These are phyloP conservation scores for Irpex lacteus DNA, from an alignment of 1,284 basidiomycete genomes.

Conservation along the genomic window DNA sequence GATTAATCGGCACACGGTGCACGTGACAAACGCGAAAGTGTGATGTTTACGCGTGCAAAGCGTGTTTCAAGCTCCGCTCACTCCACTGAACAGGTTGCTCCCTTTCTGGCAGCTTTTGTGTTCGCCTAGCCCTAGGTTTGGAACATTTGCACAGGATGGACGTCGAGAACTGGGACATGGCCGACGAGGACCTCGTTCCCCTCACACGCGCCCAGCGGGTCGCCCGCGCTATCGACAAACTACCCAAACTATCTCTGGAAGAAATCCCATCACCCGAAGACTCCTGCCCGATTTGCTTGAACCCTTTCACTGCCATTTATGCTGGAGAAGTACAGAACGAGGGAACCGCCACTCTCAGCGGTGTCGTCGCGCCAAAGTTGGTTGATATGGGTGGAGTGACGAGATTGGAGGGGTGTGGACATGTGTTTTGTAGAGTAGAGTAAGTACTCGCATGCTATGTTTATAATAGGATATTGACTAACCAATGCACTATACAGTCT, in stretches of 20 bases:
- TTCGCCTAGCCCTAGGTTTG: background rate
- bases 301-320: slow-evolving; percentile 45
- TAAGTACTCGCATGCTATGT: slow-evolving; percentile 31
- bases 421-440: slow-evolving; percentile 68
- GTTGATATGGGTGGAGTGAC: slow-evolving; percentile 44
- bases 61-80: background rate
- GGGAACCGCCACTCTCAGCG: background rate
- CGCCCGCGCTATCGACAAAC: slow-evolving; percentile 31
- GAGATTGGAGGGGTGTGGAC: slow-evolving; percentile 55
- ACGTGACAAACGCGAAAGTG: slow-evolving; percentile 19
- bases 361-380: slow-evolving; percentile 10
- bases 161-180: background rate
- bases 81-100: background rate
- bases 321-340: slow-evolving; percentile 14
- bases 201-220: slow-evolving; percentile 24
- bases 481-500: slow-evolving; percentile 37
- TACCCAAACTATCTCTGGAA: slow-evolving; percentile 44
- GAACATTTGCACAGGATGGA: background rate
- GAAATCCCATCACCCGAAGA: slow-evolving; percentile 44
- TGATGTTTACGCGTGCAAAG: background rate
- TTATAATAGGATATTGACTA: background rate
- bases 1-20: slow-evolving; percentile 3
- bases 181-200: background rate
- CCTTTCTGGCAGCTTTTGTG: background rate
- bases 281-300: slow-evolving; percentile 62